Evolutionary conservation across 768 basidiomycete species (phyloP).

Genomic region (Termitomyces sp.): DNA sequence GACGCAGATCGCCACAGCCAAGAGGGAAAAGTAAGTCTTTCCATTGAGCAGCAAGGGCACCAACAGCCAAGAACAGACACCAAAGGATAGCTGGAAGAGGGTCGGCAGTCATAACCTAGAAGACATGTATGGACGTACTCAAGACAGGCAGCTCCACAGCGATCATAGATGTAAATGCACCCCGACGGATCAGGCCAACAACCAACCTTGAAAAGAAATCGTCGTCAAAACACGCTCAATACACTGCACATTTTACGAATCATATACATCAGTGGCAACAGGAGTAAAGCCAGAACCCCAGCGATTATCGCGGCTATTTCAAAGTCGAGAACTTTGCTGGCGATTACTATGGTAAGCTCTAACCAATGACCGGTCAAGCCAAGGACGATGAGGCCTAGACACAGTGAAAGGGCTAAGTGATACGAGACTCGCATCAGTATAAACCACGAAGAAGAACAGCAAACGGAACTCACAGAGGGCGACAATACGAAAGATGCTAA

Average conservation of each 20-base stretch:
- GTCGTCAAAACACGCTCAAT: background rate
- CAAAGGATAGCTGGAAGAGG: slow-evolving; percentile 11
- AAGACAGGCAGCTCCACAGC: slow-evolving; percentile 10
- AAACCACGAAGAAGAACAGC: background rate
- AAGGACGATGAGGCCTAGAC: slow-evolving; percentile 8
- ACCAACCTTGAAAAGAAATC: slow-evolving; percentile 6
- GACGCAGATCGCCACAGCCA: slow-evolving; percentile 8
- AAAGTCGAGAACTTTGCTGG: background rate
- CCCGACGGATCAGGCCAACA: slow-evolving; percentile 8
- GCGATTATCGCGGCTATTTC: slow-evolving; percentile 13
- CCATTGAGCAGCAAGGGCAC: slow-evolving; percentile 8
- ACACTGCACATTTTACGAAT: background rate
- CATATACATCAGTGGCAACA: slow-evolving; percentile 11
- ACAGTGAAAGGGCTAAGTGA: slow-evolving; percentile 6
- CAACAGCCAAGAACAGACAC: slow-evolving; percentile 9
- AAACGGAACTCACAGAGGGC: background rate
- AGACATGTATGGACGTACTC: slow-evolving; percentile 1
- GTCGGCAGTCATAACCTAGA: no score
- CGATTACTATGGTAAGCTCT: background rate
- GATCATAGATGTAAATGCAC: slow-evolving; percentile 13
- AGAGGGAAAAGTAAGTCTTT: slow-evolving; percentile 6
- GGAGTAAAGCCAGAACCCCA: slow-evolving; percentile 2
- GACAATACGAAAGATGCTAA: slow-evolving; percentile 7
- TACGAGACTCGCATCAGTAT: background rate
- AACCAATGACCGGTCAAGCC: slow-evolving; percentile 12